Conservation (phyloP, 2,329 filamentous ascomycete genomes). For the Penicillium sp. region DNA sequence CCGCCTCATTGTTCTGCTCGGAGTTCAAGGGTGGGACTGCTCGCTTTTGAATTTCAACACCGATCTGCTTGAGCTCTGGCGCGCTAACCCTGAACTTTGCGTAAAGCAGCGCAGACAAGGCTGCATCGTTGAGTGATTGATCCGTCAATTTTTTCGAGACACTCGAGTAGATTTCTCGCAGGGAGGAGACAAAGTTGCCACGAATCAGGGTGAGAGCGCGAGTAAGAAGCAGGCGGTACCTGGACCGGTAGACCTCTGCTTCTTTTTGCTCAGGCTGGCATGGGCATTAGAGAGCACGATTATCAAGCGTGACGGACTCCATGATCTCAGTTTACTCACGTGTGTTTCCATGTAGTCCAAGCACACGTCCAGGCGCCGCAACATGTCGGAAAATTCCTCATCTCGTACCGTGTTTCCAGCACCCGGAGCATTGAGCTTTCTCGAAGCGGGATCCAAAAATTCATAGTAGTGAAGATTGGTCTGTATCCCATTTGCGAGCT, state of each 20-base stretch:
- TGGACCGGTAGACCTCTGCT: conserved; percentile 76
- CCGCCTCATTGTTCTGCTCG: conserved; percentile 53
- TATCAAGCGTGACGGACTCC: too few relatives aligned
- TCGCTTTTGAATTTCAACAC: conserved; percentile 62
- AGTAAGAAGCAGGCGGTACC: conserved; percentile 76
- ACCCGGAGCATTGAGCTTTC: conserved; percentile 84
- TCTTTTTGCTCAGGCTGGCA: conserved; percentile 73
- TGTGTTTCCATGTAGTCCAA: conserved; percentile 87
- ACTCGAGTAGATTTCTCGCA: conserved; percentile 57
- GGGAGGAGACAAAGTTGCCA: conserved; percentile 58
- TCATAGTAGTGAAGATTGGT: conserved; percentile 92
- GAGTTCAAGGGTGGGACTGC: conserved; percentile 56
- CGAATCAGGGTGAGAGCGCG: conserved; percentile 61
- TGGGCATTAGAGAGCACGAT: background rate
- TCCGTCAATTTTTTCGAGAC: conserved; percentile 59
- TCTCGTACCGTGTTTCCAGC: conserved; percentile 79
- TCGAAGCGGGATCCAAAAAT: conserved; percentile 84
- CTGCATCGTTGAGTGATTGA: conserved; percentile 64
- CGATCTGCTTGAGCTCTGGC: conserved; percentile 59
- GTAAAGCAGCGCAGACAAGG: conserved; percentile 64
- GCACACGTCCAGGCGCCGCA: conserved; percentile 81
- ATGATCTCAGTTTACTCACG: conserved; percentile 38
- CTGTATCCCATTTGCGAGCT: conserved; percentile 75
- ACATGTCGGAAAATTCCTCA: conserved; percentile 79
- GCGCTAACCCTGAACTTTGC: conserved; percentile 65